A percentile compares a stretch with the other conserved stretches of the same genome.
Conservation (phyloP, 1,139 yeast species). For the Kurtzmaniella quercitrusa region DNA sequence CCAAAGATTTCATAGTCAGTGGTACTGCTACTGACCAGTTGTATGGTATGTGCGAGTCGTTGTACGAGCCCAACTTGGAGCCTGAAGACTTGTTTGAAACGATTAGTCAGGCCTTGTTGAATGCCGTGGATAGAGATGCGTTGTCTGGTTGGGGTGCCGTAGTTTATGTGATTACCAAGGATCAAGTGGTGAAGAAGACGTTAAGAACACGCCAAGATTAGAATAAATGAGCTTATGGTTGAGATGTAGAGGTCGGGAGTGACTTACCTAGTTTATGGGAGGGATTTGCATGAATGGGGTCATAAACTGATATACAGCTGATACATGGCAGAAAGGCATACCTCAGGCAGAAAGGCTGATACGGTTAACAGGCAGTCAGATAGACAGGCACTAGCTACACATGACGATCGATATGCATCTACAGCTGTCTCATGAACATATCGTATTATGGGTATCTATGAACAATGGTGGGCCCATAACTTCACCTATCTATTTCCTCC, state of each 20-base stretch:
- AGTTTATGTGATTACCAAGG: slow-evolving; percentile 89
- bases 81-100: slow-evolving; percentile 97
- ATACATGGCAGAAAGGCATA: no score
- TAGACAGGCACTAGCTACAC: no score
- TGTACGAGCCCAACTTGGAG: slow-evolving; percentile 88
- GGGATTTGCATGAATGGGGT: no score
- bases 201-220: slow-evolving; percentile 92
- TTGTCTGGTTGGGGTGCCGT: slow-evolving; percentile 98
- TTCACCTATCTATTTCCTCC: no score
- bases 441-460: background rate
- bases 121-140: slow-evolving; percentile 97
- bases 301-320: no score
- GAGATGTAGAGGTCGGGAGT: background rate
- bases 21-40: slow-evolving; percentile 97
- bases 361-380: no score
- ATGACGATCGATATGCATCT: no score
- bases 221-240: slow-evolving; percentile 1
- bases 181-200: slow-evolving; percentile 80
- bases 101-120: slow-evolving; percentile 86
- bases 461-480: background rate
- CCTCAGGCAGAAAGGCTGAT: no score
- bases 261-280: slow-evolving; percentile 3
- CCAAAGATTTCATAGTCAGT: slow-evolving; percentile 92
- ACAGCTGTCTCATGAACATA: background rate
- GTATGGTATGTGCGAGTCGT: slow-evolving; percentile 98